Evolutionary conservation across 306 rosid genomes (phyloP), one percentile per base, ranked within the genome.

Genomic region (Delonix regia): DNA sequence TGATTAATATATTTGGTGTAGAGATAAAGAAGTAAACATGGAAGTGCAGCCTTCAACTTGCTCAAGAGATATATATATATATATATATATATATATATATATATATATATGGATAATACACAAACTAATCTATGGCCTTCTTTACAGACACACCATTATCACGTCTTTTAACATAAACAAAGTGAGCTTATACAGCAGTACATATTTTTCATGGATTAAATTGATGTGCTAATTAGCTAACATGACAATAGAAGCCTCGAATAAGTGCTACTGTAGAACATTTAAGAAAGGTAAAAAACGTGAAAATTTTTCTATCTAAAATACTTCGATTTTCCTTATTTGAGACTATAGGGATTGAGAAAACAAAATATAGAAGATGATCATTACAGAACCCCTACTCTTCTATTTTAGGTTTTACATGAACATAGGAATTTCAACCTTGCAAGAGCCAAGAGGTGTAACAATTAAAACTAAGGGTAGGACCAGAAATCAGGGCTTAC

Each of bases 91-190:
- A n/a, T n/a, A n/a, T n/a, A n/a, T n/a, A n/a, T n/a, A n/a, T n/a
- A n/a, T n/a, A n/a, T n/a, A n/a, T n/a, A n/a, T n/a, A 45, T 69
- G 0, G 18, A 63, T 41, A 15, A 41, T 49, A 39, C 30, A 38
- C 66, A 49, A 71, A 47, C 28, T 56, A 45, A 28, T 51, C 38
- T 56, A 65, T 60, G 59, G 57, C 57, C 36, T 64, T 44, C 82
- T 41, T 56, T 72, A 9, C 19, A 82, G 39, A 59, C 48, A 38
- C 38, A 61, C 38, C 64, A 28, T 9, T 15, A 47, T 62, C 38
- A 68, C 21, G 21, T 27, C 22, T 69, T 51, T 28, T 49, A 82
- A 76, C 52, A 69, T 33, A 70, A 82, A 24, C 18, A 22, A 63
- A 41, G 33, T 52, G 75, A 71, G 47, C 55, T 71, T 42, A 14